phyloP scores from a whole-genome alignment of 2,329 filamentous ascomycete genomes.

The Venturia pyrina region DNA sequence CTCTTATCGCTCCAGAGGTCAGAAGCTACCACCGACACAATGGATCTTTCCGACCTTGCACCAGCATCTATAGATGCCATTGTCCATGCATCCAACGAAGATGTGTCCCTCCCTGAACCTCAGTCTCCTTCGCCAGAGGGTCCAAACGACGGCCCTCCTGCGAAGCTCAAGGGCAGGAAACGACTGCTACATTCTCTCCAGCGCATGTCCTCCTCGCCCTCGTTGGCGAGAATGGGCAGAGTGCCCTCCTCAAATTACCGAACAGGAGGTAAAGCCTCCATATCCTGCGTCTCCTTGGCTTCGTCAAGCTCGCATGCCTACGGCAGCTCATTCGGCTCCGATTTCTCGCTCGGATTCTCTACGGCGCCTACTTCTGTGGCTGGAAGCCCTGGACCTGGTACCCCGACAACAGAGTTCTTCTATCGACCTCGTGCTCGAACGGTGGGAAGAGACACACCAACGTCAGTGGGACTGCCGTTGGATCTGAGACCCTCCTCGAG shows the following conservation, averaged over 20 bases:
- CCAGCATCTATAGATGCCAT: slow-evolving; percentile 13
- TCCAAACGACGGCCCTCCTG: neutral
- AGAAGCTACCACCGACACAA: slow-evolving; percentile 6
- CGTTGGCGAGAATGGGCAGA: slow-evolving; percentile 54
- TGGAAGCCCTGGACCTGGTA: slow-evolving; percentile 35
- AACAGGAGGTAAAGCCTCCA: slow-evolving; percentile 47
- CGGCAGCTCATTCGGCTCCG: slow-evolving; percentile 44
- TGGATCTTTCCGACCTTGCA: slow-evolving; percentile 6
- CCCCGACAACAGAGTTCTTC: slow-evolving; percentile 40
- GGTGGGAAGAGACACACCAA: slow-evolving; percentile 42
- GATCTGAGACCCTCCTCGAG: slow-evolving; percentile 45
- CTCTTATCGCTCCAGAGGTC: neutral
- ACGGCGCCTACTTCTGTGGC: slow-evolving; percentile 45
- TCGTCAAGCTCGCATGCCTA: slow-evolving; percentile 38
- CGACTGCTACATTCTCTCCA: slow-evolving; percentile 65
- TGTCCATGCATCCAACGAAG: slow-evolving; percentile 9
- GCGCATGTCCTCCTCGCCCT: slow-evolving; percentile 72
- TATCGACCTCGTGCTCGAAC: slow-evolving; percentile 43
- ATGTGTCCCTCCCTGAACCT: neutral
- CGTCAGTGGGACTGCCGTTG: slow-evolving; percentile 52
- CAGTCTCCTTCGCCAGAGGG: neutral
- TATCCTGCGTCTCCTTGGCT: slow-evolving; percentile 54
- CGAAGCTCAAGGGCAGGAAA: slow-evolving; percentile 51
- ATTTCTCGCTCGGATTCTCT: slow-evolving; percentile 46
- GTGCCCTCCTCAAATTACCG: slow-evolving; percentile 59